Base-by-base conservation (phyloP, 1,284 basidiomycete species). In the Neonothopanus nambi region DNA sequence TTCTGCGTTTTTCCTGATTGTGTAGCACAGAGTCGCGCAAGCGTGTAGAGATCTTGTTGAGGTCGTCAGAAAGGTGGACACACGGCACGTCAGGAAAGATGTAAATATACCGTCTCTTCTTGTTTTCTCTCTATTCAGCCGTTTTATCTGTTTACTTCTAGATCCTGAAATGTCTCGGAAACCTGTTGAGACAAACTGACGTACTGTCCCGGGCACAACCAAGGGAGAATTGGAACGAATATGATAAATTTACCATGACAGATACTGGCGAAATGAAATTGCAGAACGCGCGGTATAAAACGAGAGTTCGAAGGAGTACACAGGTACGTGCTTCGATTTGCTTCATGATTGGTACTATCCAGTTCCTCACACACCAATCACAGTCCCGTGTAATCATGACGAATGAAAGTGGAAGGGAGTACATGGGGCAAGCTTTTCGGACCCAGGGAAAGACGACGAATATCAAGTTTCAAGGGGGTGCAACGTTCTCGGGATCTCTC, bases 261-360 rank as follows among this genome's bases (percentile, higher is more conserved):
- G 48, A 58, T 15, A 54, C 62, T 8, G 67, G 67, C 0, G 55
- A 57, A 3, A 23, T 68, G 6, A 51, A 63, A 3, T 45, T 76
- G 3, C 41, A 54, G 11, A 74, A 73, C 54, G 53, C 67, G 5
- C 67, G 71, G 3, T 76, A 68, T 58, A 72, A 69, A 43, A 73
- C 62, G 12, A 61, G 69, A 36, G 61, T 74, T 7, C 63, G 71
- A 36, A 44, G 46, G 35, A 67, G 68, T 52, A 54, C 62, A 12
- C 64, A 69, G 62, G 73, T 72, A 58, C 21, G 61, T 51, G 7
- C 18, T 21, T 17, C 5, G 18, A 20, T 35, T 12, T 55, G 23
- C 21, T 43, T 28, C 23, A 30, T 30, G 24, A 15, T 12, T 33
- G 9, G 20, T 20, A 30, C 40, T n/a, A n/a, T n/a, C n/a, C n/a